These are phyloP conservation scores for Chaetomium sp. DNA, from an alignment of 2,329 filamentous ascomycete species.

Conservation along the genomic window DNA sequence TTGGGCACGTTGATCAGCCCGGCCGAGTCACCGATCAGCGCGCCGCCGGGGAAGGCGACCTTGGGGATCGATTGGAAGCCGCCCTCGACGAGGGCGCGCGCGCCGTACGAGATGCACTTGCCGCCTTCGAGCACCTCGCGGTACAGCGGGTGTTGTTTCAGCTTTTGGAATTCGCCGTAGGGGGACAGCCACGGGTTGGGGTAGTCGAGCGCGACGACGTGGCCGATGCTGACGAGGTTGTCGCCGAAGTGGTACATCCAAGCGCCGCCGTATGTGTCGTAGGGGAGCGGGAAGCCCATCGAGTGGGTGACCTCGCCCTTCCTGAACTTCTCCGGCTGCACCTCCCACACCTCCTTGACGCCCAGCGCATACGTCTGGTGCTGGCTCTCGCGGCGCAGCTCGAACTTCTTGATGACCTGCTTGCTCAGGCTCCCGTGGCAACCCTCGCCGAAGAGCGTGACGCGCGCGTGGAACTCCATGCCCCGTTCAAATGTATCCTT, in stretches of 20 bases:
- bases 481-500: slow-evolving; percentile 93
- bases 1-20: slow-evolving; percentile 98
- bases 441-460: slow-evolving; percentile 91
- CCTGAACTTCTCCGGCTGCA: slow-evolving; percentile 88
- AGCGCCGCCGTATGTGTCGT: slow-evolving; percentile 92
- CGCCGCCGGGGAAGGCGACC: slow-evolving; percentile 92
- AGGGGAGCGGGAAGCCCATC: slow-evolving; percentile 87
- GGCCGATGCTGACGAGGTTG: slow-evolving; percentile 87
- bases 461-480: slow-evolving; percentile 95
- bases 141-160: slow-evolving; percentile 97
- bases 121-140: slow-evolving; percentile 85
- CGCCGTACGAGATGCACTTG: slow-evolving; percentile 96
- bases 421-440: slow-evolving; percentile 96
- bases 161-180: slow-evolving; percentile 95
- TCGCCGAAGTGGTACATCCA: slow-evolving; percentile 99
- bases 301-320: slow-evolving; percentile 85
- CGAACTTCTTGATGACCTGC: slow-evolving; percentile 91
- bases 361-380: slow-evolving; percentile 95
- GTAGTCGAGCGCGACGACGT: slow-evolving; percentile 94
- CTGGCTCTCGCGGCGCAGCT: slow-evolving; percentile 83
- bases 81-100: slow-evolving; percentile 87
- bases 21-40: slow-evolving; percentile 92
- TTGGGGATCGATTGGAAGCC: slow-evolving; percentile 98
- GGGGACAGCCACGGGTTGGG: slow-evolving; percentile 95
- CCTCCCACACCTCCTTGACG: slow-evolving; percentile 96